Conservation (phyloP, 768 basidiomycete species). For the Pleurotus pulmonarius region DNA sequence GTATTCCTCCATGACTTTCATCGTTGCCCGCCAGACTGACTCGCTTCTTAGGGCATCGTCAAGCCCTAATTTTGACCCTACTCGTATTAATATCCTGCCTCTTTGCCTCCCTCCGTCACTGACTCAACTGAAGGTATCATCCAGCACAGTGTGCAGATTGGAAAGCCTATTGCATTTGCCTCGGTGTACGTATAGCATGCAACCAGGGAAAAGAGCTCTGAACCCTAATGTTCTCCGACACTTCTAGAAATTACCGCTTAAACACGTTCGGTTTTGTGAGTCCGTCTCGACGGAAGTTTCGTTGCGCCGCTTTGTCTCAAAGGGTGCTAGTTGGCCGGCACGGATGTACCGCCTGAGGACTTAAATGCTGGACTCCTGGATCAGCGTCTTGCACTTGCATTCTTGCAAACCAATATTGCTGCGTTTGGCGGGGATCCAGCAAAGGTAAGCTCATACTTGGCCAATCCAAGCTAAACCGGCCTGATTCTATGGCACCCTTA, state of each 20-base stretch:
- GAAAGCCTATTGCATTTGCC: slow-evolving; percentile 52
- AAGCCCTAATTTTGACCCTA: slow-evolving; percentile 37
- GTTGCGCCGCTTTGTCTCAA: too few species aligned
- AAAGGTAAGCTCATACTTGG: slow-evolving; percentile 31
- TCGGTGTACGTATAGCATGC: slow-evolving; percentile 31
- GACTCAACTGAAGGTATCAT: not conserved
- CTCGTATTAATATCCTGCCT: slow-evolving; percentile 27
- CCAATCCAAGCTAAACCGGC: too few species aligned
- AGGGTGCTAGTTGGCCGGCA: slow-evolving; percentile 39
- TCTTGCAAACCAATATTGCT: slow-evolving; percentile 62
- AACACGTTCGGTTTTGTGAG: slow-evolving; percentile 57
- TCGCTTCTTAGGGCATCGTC: slow-evolving; percentile 36
- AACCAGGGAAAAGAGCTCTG: not conserved
- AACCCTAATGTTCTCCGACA: too few species aligned
- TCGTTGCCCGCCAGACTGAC: not conserved
- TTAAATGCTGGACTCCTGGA: slow-evolving; percentile 61
- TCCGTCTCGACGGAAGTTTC: not conserved
- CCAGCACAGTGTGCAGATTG: slow-evolving; percentile 37
- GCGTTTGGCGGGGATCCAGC: slow-evolving; percentile 61
- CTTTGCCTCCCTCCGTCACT: not conserved
- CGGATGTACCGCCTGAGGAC: slow-evolving; percentile 39
- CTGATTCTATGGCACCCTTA: slow-evolving; percentile 10
- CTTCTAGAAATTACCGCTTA: slow-evolving; percentile 48
- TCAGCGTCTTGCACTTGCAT: slow-evolving; percentile 53
- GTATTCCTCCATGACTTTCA: slow-evolving; percentile 5